These are phyloP conservation scores for Vigna unguiculata DNA, from an alignment of 306 rosid species.

Conservation along the genomic window DNA sequence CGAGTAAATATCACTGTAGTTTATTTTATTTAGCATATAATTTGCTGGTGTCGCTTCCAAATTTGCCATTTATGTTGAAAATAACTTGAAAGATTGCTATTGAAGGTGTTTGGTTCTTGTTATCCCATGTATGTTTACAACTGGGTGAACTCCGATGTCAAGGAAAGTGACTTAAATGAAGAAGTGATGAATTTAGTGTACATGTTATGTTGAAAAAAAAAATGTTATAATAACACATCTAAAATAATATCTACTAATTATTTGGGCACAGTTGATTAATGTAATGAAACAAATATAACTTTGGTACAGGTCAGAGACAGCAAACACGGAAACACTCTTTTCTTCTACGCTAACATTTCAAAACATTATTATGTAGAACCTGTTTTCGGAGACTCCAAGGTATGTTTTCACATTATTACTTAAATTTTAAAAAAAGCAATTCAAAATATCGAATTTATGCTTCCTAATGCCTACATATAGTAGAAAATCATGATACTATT, in stretches of 20 bases:
- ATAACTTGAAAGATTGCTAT: not conserved
- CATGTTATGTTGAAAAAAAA: too few relatives aligned
- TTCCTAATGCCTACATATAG: too few relatives aligned
- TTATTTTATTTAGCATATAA: not conserved
- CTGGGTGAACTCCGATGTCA: too few relatives aligned
- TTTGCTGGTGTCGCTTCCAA: not conserved
- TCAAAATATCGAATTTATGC: too few relatives aligned
- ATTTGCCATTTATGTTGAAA: not conserved
- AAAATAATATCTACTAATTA: too few relatives aligned
- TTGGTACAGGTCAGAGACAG: not conserved
- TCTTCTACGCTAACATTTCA: constrained; percentile 5
- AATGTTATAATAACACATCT: too few relatives aligned
- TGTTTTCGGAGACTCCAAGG: not conserved
- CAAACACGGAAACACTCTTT: not conserved
- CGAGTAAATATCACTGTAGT: too few relatives aligned
- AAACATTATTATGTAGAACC: not conserved
- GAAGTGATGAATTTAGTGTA: too few relatives aligned
- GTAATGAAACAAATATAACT: not conserved
- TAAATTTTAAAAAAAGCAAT: too few relatives aligned
- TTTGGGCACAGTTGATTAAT: not conserved
- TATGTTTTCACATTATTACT: not conserved
- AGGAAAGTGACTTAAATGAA: too few relatives aligned
- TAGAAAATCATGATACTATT: too few relatives aligned
- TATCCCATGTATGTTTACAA: not conserved
- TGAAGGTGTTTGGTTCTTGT: not conserved